phyloP scores from a whole-genome alignment of 2,329 filamentous ascomycete species.

The Colletotrichum sp. region DNA sequence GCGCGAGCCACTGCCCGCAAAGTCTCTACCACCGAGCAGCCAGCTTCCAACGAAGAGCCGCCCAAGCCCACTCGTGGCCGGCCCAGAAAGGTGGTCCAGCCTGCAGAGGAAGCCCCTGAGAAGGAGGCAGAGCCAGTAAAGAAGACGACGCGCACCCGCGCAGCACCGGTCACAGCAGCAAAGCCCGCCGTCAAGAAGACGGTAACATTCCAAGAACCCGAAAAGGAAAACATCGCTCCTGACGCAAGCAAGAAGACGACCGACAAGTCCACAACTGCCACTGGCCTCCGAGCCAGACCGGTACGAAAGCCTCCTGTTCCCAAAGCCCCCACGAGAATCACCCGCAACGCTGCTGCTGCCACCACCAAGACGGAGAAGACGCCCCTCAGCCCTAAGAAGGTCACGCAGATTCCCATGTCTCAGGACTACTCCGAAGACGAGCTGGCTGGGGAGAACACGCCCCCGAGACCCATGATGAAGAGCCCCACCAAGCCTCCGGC shows the following conservation, averaged over 20 bases:
- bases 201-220: conserved; percentile 67
- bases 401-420: conserved; percentile 57
- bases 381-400: conserved; percentile 69
- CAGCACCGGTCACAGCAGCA: conserved; percentile 28
- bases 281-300: conserved; percentile 43
- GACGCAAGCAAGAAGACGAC: conserved; percentile 37
- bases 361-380: conserved; percentile 43
- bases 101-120: conserved; percentile 23
- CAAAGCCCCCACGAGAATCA: conserved; percentile 28
- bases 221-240: conserved; percentile 66
- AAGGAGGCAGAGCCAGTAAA: conserved; percentile 28
- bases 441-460: conserved; percentile 56
- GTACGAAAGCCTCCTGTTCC: conserved; percentile 49
- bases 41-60: conserved; percentile 24
- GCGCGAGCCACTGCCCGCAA: conserved; percentile 30
- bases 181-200: conserved; percentile 60
- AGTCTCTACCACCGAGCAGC: conserved; percentile 24
- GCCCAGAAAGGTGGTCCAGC: conserved; percentile 41
- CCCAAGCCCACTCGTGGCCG: conserved; percentile 46
- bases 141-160: conserved; percentile 27
- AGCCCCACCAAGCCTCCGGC: conserved; percentile 57
- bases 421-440: conserved; percentile 64
- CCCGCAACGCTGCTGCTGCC: conserved; percentile 23
- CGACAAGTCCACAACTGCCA: conserved; percentile 26
- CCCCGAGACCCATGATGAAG: conserved; percentile 57